Evolutionary conservation across 2,329 filamentous ascomycete genomes (phyloP).

Genomic region (Cladosporium phlei): DNA sequence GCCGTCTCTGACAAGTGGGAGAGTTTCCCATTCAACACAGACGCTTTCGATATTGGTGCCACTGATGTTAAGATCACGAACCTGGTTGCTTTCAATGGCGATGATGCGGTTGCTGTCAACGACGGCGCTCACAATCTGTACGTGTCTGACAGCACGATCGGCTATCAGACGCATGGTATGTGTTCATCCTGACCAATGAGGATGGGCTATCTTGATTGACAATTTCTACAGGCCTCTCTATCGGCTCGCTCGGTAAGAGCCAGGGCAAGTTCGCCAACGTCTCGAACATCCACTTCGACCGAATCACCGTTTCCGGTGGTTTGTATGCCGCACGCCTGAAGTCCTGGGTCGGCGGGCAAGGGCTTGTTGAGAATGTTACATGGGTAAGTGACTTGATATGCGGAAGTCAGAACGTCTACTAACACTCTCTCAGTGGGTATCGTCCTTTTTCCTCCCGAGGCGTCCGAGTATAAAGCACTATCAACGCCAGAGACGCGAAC

Average conservation of each 20-base stretch:
- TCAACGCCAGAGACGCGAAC: too few species aligned
- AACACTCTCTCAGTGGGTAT: too few species aligned
- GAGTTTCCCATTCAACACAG: constrained; percentile 42
- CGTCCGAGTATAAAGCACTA: too few species aligned
- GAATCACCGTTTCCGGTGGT: constrained; percentile 39
- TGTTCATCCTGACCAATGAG: too few species aligned
- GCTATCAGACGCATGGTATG: constrained; percentile 40
- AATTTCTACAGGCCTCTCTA: constrained; percentile 31
- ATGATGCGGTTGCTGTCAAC: constrained; percentile 42
- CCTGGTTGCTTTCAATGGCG: constrained; percentile 39
- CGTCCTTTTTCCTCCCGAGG: too few species aligned
- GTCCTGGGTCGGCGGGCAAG: constrained; percentile 41
- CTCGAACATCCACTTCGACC: constrained; percentile 39
- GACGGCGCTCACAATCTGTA: constrained; percentile 36
- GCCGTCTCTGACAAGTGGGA: constrained; percentile 29
- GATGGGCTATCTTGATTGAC: too few species aligned
- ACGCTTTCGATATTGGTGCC: constrained; percentile 33
- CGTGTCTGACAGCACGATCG: constrained; percentile 39
- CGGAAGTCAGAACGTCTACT: too few species aligned
- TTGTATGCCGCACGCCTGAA: constrained; percentile 44
- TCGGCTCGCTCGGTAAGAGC: constrained; percentile 40
- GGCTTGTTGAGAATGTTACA: constrained; percentile 40
- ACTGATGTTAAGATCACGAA: constrained; percentile 29
- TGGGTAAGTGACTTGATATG: too few species aligned
- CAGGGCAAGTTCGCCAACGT: constrained; percentile 36